Evolutionary conservation across 192 early-diverging fungal species (phyloP).

Genomic region (Piromyces sp.): DNA sequence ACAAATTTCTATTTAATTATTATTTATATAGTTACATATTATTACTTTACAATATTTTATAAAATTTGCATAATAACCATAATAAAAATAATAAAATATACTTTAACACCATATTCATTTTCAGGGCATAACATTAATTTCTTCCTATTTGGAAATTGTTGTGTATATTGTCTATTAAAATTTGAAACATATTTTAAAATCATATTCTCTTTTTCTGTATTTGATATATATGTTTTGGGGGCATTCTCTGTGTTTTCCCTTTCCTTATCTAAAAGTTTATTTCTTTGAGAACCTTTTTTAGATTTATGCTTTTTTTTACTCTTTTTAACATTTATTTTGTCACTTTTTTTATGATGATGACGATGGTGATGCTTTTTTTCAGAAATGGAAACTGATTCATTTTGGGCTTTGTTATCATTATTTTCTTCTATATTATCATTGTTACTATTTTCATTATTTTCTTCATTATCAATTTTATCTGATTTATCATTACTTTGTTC

Average conservation of each 20-base stretch:
- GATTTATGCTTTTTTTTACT: not conserved
- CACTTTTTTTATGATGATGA: not conserved
- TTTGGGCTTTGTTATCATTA: not conserved
- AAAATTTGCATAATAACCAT: too few relatives aligned
- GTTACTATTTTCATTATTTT: not conserved
- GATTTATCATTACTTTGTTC: not conserved
- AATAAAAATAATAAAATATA: too few relatives aligned
- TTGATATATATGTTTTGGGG: slow-evolving; percentile 20
- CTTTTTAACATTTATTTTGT: not conserved
- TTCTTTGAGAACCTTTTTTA: not conserved
- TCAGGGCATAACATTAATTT: slow-evolving; percentile 19
- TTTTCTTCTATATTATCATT: not conserved
- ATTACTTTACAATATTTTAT: too few relatives aligned
- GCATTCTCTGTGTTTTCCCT: not conserved
- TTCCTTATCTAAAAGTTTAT: not conserved
- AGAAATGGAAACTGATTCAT: not conserved
- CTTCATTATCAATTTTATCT: not conserved
- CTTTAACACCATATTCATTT: slow-evolving; percentile 34
- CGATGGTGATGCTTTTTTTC: not conserved
- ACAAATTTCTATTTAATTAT: slow-evolving; percentile 33
- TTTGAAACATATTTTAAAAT: slow-evolving; percentile 33
- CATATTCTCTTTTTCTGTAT: slow-evolving; percentile 20
- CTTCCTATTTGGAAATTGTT: slow-evolving; percentile 32
- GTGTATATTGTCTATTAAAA: slow-evolving; percentile 32
- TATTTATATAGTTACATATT: too few relatives aligned